phyloP scores from a whole-genome alignment of 768 basidiomycete genomes.

The Gelatoporia subvermispora region DNA sequence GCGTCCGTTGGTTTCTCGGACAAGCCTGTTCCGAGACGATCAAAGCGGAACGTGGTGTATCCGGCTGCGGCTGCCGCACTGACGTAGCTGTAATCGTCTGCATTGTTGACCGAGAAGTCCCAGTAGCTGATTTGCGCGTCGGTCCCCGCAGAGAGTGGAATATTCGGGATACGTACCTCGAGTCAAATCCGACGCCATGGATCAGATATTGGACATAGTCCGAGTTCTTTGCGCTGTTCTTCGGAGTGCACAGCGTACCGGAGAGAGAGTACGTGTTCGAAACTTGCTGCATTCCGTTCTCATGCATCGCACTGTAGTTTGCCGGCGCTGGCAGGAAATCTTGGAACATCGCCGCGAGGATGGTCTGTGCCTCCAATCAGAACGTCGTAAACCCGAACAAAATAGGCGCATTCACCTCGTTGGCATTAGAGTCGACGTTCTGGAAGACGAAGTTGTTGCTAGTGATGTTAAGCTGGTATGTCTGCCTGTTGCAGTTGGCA shows the following conservation, averaged over 20 bases:
- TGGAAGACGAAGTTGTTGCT: slow-evolving; percentile 12
- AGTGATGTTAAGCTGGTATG: slow-evolving; percentile 6
- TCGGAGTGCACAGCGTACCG: slow-evolving; percentile 15
- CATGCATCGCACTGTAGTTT: slow-evolving; percentile 12
- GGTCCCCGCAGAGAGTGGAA: neutral
- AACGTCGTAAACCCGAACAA: neutral
- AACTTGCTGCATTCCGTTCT: slow-evolving; percentile 3
- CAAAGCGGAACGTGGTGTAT: slow-evolving; percentile 15
- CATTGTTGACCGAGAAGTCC: slow-evolving; percentile 7
- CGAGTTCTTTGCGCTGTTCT: slow-evolving; percentile 8
- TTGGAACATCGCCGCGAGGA: slow-evolving; percentile 8
- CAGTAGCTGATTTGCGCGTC: slow-evolving; percentile 3
- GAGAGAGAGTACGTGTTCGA: slow-evolving; percentile 11
- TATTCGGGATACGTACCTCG: slow-evolving; percentile 4
- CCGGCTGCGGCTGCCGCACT: slow-evolving; percentile 10
- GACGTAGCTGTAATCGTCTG: slow-evolving; percentile 12
- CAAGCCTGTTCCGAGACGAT: slow-evolving; percentile 14
- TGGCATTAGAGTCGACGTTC: slow-evolving; percentile 8
- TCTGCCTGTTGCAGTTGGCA: slow-evolving; percentile 8
- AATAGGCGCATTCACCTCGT: slow-evolving; percentile 1
- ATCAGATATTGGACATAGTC: slow-evolving; percentile 12
- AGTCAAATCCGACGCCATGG: slow-evolving; percentile 13
- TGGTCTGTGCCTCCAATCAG: neutral
- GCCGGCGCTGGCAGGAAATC: slow-evolving; percentile 2
- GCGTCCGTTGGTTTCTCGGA: slow-evolving; percentile 12